A percentile compares a stretch with the other conserved stretches of the same genome.
phyloP scores from a whole-genome alignment of 495 filamentous ascomycete genomes.

The Clavariopsis aquatica region DNA sequence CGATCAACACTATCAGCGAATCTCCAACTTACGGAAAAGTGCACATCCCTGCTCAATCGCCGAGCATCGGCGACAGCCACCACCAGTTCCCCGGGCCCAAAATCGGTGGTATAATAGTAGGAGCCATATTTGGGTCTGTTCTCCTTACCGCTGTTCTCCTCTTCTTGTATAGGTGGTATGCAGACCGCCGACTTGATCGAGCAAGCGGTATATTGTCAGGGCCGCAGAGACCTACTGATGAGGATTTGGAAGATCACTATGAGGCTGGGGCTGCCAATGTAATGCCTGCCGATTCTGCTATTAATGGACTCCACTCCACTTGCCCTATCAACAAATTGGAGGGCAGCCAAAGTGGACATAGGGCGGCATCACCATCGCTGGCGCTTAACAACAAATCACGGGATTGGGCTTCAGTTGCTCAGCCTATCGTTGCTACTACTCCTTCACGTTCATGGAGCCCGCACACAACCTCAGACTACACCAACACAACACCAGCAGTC shows the following conservation, averaged over 20 bases:
- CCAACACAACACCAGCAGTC: too few relatives aligned
- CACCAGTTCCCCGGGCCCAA: slow-evolving; percentile 1
- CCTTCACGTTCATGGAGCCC: too few relatives aligned
- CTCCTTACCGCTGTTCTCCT: neutral
- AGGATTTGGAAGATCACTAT: neutral
- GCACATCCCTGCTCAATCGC: neutral
- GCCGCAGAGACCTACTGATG: neutral
- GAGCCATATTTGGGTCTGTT: neutral
- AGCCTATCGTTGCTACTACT: neutral
- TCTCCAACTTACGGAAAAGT: too few relatives aligned
- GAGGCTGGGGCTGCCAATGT: neutral
- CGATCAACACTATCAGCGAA: neutral
- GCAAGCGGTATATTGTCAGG: neutral
- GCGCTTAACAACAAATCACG: neutral
- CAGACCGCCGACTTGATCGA: neutral
- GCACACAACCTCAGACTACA: too few relatives aligned
- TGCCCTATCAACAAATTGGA: neutral
- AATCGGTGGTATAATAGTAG: slow-evolving; percentile 1
- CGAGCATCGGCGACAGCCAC: neutral
- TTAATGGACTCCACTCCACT: neutral
- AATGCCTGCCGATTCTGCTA: neutral
- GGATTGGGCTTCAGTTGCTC: neutral
- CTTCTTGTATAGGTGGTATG: slow-evolving; percentile 2
- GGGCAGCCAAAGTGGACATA: neutral
- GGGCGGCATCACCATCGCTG: neutral